A percentile compares a stretch with the other conserved stretches of the same genome.
Conservation (phyloP, 2,329 filamentous ascomycete species). For the Penicillium sp. region DNA sequence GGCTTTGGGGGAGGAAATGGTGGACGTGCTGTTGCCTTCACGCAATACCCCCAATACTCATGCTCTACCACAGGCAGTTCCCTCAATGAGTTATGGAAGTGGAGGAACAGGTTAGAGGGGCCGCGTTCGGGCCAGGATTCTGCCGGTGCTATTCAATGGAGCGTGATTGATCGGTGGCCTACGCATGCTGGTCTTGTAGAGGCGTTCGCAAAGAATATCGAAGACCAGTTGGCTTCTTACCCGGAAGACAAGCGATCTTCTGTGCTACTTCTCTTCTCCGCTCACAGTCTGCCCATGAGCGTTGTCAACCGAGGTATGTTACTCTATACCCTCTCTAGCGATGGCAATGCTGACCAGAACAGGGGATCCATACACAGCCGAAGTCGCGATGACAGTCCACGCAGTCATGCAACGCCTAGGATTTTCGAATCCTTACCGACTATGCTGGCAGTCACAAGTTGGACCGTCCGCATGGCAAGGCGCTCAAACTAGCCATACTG, state of each 20-base stretch:
- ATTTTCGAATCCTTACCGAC: conserved; percentile 83
- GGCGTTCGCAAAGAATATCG: conserved; percentile 88
- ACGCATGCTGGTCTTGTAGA: conserved; percentile 86
- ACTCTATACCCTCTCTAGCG: neutral
- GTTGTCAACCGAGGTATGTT: conserved; percentile 81
- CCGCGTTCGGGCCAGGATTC: conserved; percentile 55
- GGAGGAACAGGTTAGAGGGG: conserved; percentile 79
- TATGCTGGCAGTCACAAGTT: conserved; percentile 98
- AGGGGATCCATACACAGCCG: conserved; percentile 91
- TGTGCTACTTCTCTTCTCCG: conserved; percentile 87
- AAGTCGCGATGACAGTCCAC: conserved; percentile 92
- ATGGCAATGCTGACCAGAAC: conserved; percentile 6
- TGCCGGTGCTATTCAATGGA: conserved; percentile 81
- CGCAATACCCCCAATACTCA: conserved; percentile 97
- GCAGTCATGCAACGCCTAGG: conserved; percentile 91
- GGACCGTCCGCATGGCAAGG: conserved; percentile 94
- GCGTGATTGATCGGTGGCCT: conserved; percentile 96
- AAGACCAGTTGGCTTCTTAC: conserved; percentile 77
- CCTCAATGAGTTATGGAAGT: conserved; percentile 96
- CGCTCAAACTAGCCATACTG: conserved; percentile 84
- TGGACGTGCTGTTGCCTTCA: conserved; percentile 94
- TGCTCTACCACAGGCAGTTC: conserved; percentile 97
- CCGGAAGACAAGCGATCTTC: conserved; percentile 73
- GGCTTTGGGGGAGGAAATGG: conserved; percentile 86
- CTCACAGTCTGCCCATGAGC: conserved; percentile 93